These are phyloP conservation scores for Straminergon stramineum DNA, from an alignment of 225 moss, liverwort and hornwort species.

Conservation along the genomic window DNA sequence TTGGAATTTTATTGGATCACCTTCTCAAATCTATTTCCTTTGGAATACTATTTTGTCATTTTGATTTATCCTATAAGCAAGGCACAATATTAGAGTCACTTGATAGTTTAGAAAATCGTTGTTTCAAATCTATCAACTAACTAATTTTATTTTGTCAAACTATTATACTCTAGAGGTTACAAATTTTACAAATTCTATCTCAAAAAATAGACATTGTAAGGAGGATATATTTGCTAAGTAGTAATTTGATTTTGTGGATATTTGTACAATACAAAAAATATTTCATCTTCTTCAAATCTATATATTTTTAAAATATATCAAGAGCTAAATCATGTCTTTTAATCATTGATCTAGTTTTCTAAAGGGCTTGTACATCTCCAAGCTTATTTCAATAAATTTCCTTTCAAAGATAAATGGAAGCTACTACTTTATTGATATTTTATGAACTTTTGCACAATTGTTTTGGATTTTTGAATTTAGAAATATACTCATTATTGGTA, in stretches of 20 bases:
- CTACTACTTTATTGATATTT: too few species aligned
- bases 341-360: too few species aligned
- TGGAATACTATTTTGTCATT: neutral
- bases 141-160: neutral
- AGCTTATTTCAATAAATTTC: too few species aligned
- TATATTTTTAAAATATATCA: too few species aligned
- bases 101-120: neutral
- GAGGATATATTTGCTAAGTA: neutral
- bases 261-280: neutral
- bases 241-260: too few species aligned
- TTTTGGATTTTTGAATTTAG: too few species aligned
- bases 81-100: neutral
- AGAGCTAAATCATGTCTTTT: too few species aligned
- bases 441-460: too few species aligned
- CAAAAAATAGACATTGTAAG: neutral
- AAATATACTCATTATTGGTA: too few species aligned
- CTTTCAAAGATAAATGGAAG: too few species aligned
- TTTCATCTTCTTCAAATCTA: fast-evolving
- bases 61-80: neutral
- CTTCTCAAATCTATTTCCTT: neutral
- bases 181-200: neutral
- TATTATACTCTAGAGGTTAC: neutral
- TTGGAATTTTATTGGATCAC: neutral
- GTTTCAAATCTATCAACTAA: neutral
- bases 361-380: too few species aligned